Conservation (phyloP, 2,329 filamentous ascomycete genomes). For the Blumeriella jaapii region DNA sequence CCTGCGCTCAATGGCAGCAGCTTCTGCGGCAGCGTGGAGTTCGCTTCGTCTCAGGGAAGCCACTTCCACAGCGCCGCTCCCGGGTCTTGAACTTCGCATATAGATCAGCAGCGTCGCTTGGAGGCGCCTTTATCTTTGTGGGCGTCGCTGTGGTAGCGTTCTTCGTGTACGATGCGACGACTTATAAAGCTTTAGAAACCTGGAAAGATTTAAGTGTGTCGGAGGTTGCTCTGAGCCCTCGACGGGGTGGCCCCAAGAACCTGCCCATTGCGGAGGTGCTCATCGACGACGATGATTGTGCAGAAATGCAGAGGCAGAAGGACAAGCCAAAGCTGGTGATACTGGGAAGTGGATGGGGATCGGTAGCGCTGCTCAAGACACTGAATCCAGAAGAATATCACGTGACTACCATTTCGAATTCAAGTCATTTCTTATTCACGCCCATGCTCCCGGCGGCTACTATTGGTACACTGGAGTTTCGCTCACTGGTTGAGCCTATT, state of each 20-base stretch:
- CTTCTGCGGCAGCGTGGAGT: conserved; percentile 9
- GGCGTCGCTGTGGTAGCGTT: conserved; percentile 65
- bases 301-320: conserved; percentile 58
- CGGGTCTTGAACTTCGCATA: conserved; percentile 48
- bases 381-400: conserved; percentile 88
- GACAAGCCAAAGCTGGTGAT: conserved; percentile 90
- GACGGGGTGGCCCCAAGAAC: conserved; percentile 84
- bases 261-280: conserved; percentile 80
- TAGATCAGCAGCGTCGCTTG: conserved; percentile 58
- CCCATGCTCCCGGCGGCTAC: conserved; percentile 97
- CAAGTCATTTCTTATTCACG: conserved; percentile 96
- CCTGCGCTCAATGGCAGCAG: conserved; percentile 9
- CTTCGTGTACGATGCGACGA: conserved; percentile 88
- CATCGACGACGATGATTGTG: conserved; percentile 78
- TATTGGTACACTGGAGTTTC: conserved; percentile 83
- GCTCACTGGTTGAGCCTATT: conserved; percentile 87
- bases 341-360: conserved; percentile 89
- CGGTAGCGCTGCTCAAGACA: conserved; percentile 82
- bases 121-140: conserved; percentile 62
- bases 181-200: conserved; percentile 70
- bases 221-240: conserved; percentile 67
- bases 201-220: conserved; percentile 71
- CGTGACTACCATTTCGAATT: conserved; percentile 86
- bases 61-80: conserved; percentile 38
- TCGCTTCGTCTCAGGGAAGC: conserved; percentile 37